Percentiles rank a stretch among this genome's conserved stretches.
Conservation (phyloP, 2,329 filamentous ascomycete species). For the Ophiocordyceps camponoti-leonardi region DNA sequence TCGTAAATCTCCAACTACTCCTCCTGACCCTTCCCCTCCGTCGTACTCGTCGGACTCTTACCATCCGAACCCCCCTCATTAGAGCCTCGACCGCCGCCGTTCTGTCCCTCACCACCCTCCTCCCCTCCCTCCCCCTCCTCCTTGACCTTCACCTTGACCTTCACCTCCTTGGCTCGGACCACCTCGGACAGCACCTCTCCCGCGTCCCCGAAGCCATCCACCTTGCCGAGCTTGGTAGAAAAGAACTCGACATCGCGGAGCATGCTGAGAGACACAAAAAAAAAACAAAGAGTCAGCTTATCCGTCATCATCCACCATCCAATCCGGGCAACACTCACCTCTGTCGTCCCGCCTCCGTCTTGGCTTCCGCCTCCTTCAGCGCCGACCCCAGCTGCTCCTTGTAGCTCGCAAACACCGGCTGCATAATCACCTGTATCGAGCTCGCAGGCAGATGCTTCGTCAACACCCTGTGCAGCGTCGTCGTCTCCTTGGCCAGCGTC, state of each 20-base stretch:
- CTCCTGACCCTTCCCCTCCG: too few relatives aligned
- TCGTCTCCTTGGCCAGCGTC: conserved; percentile 70
- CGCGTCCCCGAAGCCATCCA: conserved; percentile 63
- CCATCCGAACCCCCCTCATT: background rate
- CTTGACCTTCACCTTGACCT: conserved; percentile 7
- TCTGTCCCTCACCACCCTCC: background rate
- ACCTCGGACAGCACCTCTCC: conserved; percentile 52
- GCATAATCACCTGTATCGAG: conserved; percentile 69
- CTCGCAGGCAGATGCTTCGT: conserved; percentile 65
- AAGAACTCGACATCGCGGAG: conserved; percentile 61
- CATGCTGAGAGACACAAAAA: conserved; percentile 40
- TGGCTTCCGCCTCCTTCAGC: conserved; percentile 46
- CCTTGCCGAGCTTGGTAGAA: conserved; percentile 50
- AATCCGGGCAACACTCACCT: conserved; percentile 40
- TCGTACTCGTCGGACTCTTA: background rate
- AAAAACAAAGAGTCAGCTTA: too few relatives aligned
- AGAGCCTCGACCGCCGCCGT: background rate
- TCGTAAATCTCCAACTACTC: too few relatives aligned
- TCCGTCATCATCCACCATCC: too few relatives aligned
- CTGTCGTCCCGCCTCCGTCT: conserved; percentile 49
- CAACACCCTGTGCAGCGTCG: conserved; percentile 67
- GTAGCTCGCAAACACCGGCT: conserved; percentile 68
- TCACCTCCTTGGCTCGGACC: conserved; percentile 39
- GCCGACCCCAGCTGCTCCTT: conserved; percentile 60
- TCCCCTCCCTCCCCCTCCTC: conserved; percentile 1